Conservation (phyloP, 2,329 filamentous ascomycete genomes). For the Davidsoniella eucalypti region DNA sequence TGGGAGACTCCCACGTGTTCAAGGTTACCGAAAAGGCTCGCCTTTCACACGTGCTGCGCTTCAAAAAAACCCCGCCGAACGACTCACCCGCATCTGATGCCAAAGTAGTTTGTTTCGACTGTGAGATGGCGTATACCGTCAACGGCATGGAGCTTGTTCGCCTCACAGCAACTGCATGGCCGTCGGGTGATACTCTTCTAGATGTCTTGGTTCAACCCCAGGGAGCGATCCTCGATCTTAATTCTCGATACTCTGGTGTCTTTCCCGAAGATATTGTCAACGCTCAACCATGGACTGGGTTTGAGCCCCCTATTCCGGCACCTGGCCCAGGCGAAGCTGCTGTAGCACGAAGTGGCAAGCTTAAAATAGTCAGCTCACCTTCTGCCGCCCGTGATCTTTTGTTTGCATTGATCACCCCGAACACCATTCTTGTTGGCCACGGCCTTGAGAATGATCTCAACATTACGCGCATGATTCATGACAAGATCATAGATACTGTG, state of each 20-base stretch:
- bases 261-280: conserved; percentile 58
- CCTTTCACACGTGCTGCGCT: conserved; percentile 64
- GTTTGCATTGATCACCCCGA: conserved; percentile 55
- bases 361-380: conserved; percentile 64
- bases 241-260: conserved; percentile 83
- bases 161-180: conserved; percentile 79
- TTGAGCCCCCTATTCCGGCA: conserved; percentile 17
- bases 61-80: conserved; percentile 59
- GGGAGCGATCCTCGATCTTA: conserved; percentile 76
- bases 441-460: conserved; percentile 94
- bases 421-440: conserved; percentile 78
- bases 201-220: conserved; percentile 74
- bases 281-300: conserved; percentile 39
- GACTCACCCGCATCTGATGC: conserved; percentile 26
- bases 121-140: conserved; percentile 94
- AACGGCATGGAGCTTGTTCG: conserved; percentile 78
- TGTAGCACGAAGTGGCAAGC: conserved; percentile 21
- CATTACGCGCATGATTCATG: conserved; percentile 66
- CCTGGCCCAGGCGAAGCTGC: conserved; percentile 16
- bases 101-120: conserved; percentile 73
- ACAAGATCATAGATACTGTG: conserved; percentile 69
- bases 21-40: conserved; percentile 63
- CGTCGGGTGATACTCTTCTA: conserved; percentile 53
- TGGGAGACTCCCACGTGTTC: conserved; percentile 63
- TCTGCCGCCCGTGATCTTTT: conserved; percentile 58